These are phyloP conservation scores for Antarctomyces pellizariae DNA, from an alignment of 495 filamentous ascomycete genomes.

Conservation along the genomic window DNA sequence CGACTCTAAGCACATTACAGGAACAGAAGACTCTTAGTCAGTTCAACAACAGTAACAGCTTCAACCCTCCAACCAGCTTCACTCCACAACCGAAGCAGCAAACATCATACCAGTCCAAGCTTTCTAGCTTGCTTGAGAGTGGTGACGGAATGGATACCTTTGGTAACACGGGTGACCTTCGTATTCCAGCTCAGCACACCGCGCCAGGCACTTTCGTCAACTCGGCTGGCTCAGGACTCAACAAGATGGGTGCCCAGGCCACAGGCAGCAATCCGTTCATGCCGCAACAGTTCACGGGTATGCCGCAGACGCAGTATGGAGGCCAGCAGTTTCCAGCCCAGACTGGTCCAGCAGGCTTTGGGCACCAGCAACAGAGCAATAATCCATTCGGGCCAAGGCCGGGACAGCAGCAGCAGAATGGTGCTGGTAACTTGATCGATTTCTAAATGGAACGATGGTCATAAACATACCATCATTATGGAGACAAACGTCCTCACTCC, in stretches of 20 bases:
- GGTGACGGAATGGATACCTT: conserved; percentile 95
- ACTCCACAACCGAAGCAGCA: conserved; percentile 18
- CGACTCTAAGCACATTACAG: conserved; percentile 40
- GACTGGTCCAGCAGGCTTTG: conserved; percentile 45
- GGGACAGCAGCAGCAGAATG: conserved; percentile 40
- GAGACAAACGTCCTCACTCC: too few relatives aligned
- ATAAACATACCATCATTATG: too few relatives aligned
- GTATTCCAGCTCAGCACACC: conserved; percentile 92
- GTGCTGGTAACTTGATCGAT: conserved; percentile 73
- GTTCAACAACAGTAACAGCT: conserved; percentile 18
- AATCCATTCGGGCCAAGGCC: conserved; percentile 49
- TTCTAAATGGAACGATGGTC: conserved; percentile 31
- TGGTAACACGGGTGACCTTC: conserved; percentile 80
- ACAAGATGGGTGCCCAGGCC: conserved; percentile 40
- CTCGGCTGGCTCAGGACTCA: conserved; percentile 58
- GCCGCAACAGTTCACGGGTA: conserved; percentile 52
- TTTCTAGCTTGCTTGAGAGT: conserved; percentile 69
- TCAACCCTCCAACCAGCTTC: conserved; percentile 12
- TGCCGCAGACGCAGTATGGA: conserved; percentile 36
- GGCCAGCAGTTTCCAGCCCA: conserved; percentile 44
- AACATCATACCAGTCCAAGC: conserved; percentile 59
- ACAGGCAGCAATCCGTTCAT: conserved; percentile 90
- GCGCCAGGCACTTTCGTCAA: conserved; percentile 95
- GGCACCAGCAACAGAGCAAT: conserved; percentile 32
- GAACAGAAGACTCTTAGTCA: conserved; percentile 43